Conservation (phyloP, 805 yeast species). For the Saturnispora serradocipensis region DNA sequence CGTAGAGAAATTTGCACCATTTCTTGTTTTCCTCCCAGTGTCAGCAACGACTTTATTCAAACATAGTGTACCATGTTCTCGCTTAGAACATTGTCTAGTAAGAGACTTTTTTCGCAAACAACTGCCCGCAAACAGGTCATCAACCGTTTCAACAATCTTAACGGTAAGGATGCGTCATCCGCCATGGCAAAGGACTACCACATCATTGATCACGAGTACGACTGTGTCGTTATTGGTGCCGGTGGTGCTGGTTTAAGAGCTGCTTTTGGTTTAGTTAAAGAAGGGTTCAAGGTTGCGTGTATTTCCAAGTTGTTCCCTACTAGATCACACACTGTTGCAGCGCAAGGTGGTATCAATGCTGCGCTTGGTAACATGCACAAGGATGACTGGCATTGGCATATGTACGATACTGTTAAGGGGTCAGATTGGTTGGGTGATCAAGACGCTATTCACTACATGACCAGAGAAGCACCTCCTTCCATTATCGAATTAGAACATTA, state of each 20-base stretch:
- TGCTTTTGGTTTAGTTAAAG: slow-evolving; percentile 94
- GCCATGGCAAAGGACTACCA: slow-evolving; percentile 67
- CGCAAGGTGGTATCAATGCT: slow-evolving; percentile 99
- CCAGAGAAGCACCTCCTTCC: slow-evolving; percentile 93
- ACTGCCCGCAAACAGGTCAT: slow-evolving; percentile 24
- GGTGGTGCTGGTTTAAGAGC: slow-evolving; percentile 99
- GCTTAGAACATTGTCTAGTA: slow-evolving; percentile 13
- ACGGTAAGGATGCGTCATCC: slow-evolving; percentile 44
- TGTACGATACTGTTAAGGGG: slow-evolving; percentile 99
- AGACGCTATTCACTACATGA: slow-evolving; percentile 98
- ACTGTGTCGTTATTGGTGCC: slow-evolving; percentile 96
- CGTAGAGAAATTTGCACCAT: slow-evolving; percentile 1
- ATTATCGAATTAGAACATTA: slow-evolving; percentile 95
- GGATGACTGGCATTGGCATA: slow-evolving; percentile 99
- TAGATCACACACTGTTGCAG: slow-evolving; percentile 97
- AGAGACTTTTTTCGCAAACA: slow-evolving; percentile 26
- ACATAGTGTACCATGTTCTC: slow-evolving; percentile 1
- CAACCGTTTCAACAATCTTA: slow-evolving; percentile 32
- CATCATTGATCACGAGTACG: slow-evolving; percentile 94
- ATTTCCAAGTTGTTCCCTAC: slow-evolving; percentile 95
- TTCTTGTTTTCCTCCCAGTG: not conserved
- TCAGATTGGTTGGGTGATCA: slow-evolving; percentile 99
- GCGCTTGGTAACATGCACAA: slow-evolving; percentile 97
- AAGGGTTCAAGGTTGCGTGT: slow-evolving; percentile 97
- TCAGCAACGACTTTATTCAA: not conserved